Evolutionary conservation across 164 flowering plant species (phyloP), one percentile per base, ranked within the genome.

Genomic region (Houttuynia cordata): DNA sequence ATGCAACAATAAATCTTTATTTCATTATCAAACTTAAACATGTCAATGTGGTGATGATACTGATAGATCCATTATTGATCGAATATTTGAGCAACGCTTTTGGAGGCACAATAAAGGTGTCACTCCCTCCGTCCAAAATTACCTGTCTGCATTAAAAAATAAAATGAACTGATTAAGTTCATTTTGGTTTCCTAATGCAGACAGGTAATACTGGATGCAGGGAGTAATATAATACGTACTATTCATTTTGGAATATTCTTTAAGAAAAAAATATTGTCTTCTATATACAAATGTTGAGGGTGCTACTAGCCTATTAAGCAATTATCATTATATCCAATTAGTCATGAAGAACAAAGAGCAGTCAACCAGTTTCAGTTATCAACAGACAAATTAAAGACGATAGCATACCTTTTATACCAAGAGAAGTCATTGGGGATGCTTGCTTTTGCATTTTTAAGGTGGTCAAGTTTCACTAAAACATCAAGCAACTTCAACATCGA

Each of bases 361-460:
- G 6, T 30, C 56, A n/a, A 23, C 56, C 17, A 53, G 22, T 53
- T 53, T 19, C 14, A 0, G 19, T 56, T 13, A 25, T 10, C 5
- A 25, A 9, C 37, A 30, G 37, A 57, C 34, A 34, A 30, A 10
- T 37, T 37, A 34, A 57, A 15, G 21, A 57, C 8, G 17, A 23
- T 10, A 10, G 7, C 64, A 57, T 83, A 93, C 99, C 99, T 93
- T 72, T 93, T 93, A 70, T 90, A 93, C 99, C 99, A 93, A 67
- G 99, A 93, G 71, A 93, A 93, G 62, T 93, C 99, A 85, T 93
- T 93, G 42, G 97, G 99, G 68, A 93, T 93, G 82, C 97, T 93
- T 56, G 99, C 95, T 76, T 93, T 93, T 58, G 99, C 96, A 77
- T 93, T 93, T 78, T 93, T 93, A n/a, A 93, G 96, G 78, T 93